These are phyloP conservation scores for Pseudogymnoascus sp. DNA, from an alignment of 2,329 filamentous ascomycete species.

Conservation along the genomic window DNA sequence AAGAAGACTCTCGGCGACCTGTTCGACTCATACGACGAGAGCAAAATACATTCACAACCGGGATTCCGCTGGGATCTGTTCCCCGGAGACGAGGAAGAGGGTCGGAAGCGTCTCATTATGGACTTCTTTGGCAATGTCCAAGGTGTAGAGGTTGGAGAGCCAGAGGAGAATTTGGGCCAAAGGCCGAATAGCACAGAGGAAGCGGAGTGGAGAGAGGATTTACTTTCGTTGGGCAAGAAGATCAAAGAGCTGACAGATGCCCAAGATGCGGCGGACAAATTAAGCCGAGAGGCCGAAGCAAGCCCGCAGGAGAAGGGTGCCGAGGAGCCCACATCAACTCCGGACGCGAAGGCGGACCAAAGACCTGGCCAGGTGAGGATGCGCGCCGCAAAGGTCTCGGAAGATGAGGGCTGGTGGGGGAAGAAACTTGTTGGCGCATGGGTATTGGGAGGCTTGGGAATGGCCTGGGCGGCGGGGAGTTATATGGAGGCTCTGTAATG, in stretches of 20 bases:
- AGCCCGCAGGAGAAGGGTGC: constrained; percentile 15
- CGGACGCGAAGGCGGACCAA: constrained; percentile 22
- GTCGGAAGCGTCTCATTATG: constrained; percentile 73
- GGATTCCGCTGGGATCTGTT: constrained; percentile 96
- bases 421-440: constrained; percentile 57
- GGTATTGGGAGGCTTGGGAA: constrained; percentile 51
- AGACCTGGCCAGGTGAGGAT: constrained; percentile 27
- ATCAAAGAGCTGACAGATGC: constrained; percentile 45
- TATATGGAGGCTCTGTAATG: constrained; percentile 6
- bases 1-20: constrained; percentile 88
- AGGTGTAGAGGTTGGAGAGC: constrained; percentile 75
- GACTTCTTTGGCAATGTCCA: constrained; percentile 99
- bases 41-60: constrained; percentile 88
- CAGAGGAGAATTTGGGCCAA: constrained; percentile 21
- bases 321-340: constrained; percentile 14
- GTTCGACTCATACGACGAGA: constrained; percentile 92
- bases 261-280: constrained; percentile 36
- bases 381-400: constrained; percentile 51
- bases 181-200: constrained; percentile 36
- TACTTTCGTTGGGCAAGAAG: constrained; percentile 65
- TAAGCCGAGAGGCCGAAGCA: constrained; percentile 20
- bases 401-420: constrained; percentile 58
- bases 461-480: constrained; percentile 51
- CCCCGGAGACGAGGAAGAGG: constrained; percentile 68
- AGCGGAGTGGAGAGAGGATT: constrained; percentile 59